phyloP scores from a whole-genome alignment of 73 alveolate genomes.

The Uronychia binucleata region DNA sequence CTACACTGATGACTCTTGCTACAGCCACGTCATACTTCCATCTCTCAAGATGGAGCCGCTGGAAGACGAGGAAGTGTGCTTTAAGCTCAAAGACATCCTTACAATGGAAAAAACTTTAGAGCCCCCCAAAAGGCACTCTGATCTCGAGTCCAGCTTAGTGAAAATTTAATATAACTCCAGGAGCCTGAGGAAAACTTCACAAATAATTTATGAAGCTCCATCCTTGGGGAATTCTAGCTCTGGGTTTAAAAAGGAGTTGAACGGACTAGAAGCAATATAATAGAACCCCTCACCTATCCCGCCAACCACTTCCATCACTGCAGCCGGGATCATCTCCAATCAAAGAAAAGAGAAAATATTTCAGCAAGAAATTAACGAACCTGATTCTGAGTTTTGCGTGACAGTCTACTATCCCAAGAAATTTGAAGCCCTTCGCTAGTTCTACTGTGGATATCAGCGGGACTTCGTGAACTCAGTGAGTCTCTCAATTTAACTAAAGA shows the following conservation, averaged over 20 bases:
- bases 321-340: not conserved
- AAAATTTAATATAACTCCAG: not conserved
- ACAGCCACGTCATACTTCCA: not conserved
- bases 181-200: not conserved
- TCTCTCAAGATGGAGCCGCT: not conserved
- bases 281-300: not conserved
- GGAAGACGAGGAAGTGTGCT: not conserved
- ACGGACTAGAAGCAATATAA: not conserved
- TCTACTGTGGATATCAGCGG: slow-evolving; percentile 30
- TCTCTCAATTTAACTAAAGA: too few species aligned
- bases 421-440: slow-evolving; percentile 54
- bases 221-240: not conserved
- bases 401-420: slow-evolving; percentile 48
- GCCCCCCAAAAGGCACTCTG: not conserved
- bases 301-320: not conserved
- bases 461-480: slow-evolving; percentile 35
- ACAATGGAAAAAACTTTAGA: not conserved
- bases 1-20: not conserved
- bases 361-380: slow-evolving; percentile 7
- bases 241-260: not conserved
- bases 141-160: not conserved
- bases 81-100: not conserved
- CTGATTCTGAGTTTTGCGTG: slow-evolving; percentile 18
- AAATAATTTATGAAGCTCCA: not conserved
- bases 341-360: not conserved